Evolutionary conservation across 2,329 filamentous ascomycete species (phyloP), one percentile per base, ranked within the genome.

Genomic region (Curvularia hawaiiensis): DNA sequence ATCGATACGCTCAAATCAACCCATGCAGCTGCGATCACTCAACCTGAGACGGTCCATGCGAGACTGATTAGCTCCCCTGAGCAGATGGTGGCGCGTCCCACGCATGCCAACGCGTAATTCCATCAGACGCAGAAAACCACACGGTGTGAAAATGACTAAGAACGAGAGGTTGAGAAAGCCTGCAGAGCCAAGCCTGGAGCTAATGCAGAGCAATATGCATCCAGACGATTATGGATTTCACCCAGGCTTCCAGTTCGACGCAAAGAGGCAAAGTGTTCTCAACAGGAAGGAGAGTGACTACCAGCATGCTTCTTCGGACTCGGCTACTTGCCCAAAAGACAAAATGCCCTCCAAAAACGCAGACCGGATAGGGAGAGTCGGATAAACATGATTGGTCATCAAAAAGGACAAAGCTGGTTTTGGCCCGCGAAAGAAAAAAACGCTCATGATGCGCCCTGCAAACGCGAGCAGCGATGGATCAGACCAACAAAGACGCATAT

Each of bases 351-450:
- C 40, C 16, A 24, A 20, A 56, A 56, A 48, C 47, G 33, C 30
- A 56, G 39, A 33, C 31, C 44, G 14, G 24, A 41, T 6, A 31
- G 7, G n/a, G 26, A 16, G 28, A n/a, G 9, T 44, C 22, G 10
- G 24, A 40, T 33, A 31, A 4, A 30, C 18, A 6, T 26, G 20
- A 33, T 50, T 40, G 18, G 40, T 40, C 53, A 12, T 24, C 31
- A 33, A 56, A 55, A 33, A 51, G 18, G 18, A 20, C 40, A 39
- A 51, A 31, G 33, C n/a, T 24, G 33, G 14, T n/a, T 30, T 31
- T n/a, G n/a, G 30, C 30, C 20, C 18, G 24, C 39, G 35, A 33
- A 51, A 33, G 40, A 10, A 6, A 18, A 18, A 22, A 16, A 18
- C n/a, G 48, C n/a, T 12, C 6, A 10, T 9, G 38, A 18, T 30